Base-by-base conservation (phyloP, 2,329 filamentous ascomycete genomes). In the Neonectria coccinea region DNA sequence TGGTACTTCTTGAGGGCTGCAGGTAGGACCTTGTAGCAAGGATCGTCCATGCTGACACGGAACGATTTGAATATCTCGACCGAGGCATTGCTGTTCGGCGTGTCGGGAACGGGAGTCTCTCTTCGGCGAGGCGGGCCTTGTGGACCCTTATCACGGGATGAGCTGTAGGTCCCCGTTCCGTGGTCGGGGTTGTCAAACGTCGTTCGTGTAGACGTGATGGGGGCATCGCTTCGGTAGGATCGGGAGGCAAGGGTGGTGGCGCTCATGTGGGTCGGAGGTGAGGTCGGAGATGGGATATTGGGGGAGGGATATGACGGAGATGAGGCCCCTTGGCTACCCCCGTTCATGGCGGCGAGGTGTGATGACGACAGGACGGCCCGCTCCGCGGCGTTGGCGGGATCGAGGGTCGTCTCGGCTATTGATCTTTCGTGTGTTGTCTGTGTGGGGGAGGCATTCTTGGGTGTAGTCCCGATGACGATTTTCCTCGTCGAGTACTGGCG, bases 21-120 rank as follows among this genome's bases (percentile, higher is more conserved):
- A 1, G 96, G 96, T 2, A 99, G 85, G 29, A 99, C 96, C 78
- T 97, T 97, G 83, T 97, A 92, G 81, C 96, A 99, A 3, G 96
- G 96, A 75, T 99, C 96, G 72, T 99, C 96, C 87, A 98, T 97
- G 77, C 92, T 96, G 67, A 99, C 96, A 42, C 95, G 91, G 86
- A 99, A 99, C 1, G 93, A 97, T 79, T 99, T 99, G 89, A 98
- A 98, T 64, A 99, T 97, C 79, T 99, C 96, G 64, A 97, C 94
- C 1, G 88, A 88, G 12, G 85, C 82, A 64, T 85, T 86, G 73
- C 82, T 84, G 27, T 82, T 79, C 63, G 88, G 86, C 1, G 88
- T 89, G 67, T 90, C 88, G 20, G 87, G 86, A 2, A 86, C 86
- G 1, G 88, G 88, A 1, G 88, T 90, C 75, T 88, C 87, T 69